phyloP scores from a whole-genome alignment of 768 basidiomycete species.

The Termitomyces sp. region DNA sequence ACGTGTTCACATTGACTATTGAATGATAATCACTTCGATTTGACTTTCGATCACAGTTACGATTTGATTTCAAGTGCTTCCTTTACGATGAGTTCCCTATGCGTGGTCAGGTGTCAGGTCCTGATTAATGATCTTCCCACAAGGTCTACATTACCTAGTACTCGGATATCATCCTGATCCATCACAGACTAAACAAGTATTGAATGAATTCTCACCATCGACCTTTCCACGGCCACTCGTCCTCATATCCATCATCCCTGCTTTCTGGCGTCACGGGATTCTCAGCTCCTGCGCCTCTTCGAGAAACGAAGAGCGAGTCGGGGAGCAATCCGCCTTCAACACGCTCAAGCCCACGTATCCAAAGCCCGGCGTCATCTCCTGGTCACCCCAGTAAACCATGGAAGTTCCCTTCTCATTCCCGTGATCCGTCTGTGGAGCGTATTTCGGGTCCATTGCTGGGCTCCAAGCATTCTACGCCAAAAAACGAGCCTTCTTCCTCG shows the following conservation, averaged over 20 bases:
- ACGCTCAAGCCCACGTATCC: constrained; percentile 1
- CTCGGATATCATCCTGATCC: too few relatives aligned
- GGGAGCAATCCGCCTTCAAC: not conserved
- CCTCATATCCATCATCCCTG: constrained; percentile 1
- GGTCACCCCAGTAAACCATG: not conserved
- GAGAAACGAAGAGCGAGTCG: not conserved
- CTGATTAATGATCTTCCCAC: not conserved
- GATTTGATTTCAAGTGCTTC: not conserved
- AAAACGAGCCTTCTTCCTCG: not conserved
- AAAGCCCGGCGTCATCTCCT: not conserved
- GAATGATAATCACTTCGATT: not conserved
- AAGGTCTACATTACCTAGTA: too few relatives aligned
- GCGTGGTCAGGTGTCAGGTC: not conserved
- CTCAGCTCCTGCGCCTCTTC: not conserved
- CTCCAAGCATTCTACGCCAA: not conserved
- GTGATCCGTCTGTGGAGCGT: constrained; percentile 2
- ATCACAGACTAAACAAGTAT: too few relatives aligned
- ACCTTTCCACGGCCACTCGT: not conserved
- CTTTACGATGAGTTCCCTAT: too few relatives aligned
- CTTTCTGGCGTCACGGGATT: not conserved
- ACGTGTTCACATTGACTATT: not conserved
- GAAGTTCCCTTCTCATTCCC: not conserved
- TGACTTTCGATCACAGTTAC: not conserved
- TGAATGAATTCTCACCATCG: not conserved
- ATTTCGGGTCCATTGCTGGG: not conserved